Percentiles rank a stretch among this genome's conserved stretches.
Evolutionary conservation across 2,329 filamentous ascomycete species (phyloP).

Genomic region (Aureobasidium namibiae): DNA sequence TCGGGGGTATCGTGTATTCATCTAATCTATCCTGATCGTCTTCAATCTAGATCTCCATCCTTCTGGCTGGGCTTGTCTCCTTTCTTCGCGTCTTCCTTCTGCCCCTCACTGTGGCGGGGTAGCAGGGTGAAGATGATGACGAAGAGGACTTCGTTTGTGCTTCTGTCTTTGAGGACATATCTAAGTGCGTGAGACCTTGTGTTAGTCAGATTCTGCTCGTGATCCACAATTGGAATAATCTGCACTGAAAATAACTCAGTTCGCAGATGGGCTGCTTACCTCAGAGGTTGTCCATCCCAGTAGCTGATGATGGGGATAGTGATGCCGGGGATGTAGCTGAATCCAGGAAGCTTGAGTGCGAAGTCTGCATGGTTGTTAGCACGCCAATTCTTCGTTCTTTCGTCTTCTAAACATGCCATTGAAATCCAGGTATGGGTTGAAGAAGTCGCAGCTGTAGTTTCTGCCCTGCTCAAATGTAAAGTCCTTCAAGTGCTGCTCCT

Average conservation of each 20-base stretch:
- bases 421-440: constrained; percentile 88
- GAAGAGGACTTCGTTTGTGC: constrained; percentile 66
- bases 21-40: neutral
- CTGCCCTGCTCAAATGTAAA: constrained; percentile 57
- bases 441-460: constrained; percentile 65
- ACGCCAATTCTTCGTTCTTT: neutral
- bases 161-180: constrained; percentile 81
- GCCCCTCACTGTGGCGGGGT: constrained; percentile 53
- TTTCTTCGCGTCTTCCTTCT: constrained; percentile 8
- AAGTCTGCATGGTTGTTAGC: constrained; percentile 44
- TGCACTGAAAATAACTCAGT: neutral
- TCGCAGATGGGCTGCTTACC: constrained; percentile 46
- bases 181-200: constrained; percentile 72
- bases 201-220: constrained; percentile 18
- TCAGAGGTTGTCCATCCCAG: constrained; percentile 69
- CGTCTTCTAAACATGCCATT: constrained; percentile 41
- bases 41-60: constrained; percentile 4
- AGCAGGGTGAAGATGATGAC: constrained; percentile 75
- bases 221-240: neutral
- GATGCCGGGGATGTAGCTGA: constrained; percentile 49
- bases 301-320: constrained; percentile 65
- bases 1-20: constrained; percentile 1
- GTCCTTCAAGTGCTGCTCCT: constrained; percentile 43
- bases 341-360: constrained; percentile 59
- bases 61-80: neutral